Percentiles rank a stretch among this genome's conserved stretches.
These are phyloP conservation scores for Hyphodiscus sp. DNA, from an alignment of 2,329 filamentous ascomycete genomes.

Conservation along the genomic window DNA sequence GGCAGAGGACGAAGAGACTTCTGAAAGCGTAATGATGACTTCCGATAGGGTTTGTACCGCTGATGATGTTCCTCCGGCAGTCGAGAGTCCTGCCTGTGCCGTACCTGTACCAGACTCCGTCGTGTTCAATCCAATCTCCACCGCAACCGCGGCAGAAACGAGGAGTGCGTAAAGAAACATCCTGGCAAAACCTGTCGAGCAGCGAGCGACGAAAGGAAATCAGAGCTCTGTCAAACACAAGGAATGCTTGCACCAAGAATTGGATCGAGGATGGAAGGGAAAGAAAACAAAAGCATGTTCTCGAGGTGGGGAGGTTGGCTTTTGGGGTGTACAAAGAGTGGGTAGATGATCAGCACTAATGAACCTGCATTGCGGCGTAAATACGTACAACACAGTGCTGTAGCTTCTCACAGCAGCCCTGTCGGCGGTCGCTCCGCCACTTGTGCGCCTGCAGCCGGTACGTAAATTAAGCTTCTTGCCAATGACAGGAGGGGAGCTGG, in stretches of 20 bases:
- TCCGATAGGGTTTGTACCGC: background rate
- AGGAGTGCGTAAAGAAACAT: background rate
- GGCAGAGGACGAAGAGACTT: background rate
- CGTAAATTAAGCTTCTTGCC: background rate
- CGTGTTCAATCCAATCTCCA: background rate
- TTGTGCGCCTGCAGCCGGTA: background rate
- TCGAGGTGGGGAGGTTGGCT: background rate
- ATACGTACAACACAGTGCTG: no score
- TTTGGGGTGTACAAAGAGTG: background rate
- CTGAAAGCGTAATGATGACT: background rate
- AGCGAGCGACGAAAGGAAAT: background rate
- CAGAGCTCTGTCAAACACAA: background rate
- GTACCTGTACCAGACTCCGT: background rate
- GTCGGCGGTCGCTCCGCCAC: no score
- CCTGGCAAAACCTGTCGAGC: background rate
- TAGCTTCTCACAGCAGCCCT: no score
- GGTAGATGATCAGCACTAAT: background rate
- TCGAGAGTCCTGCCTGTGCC: background rate
- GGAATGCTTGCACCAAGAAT: background rate
- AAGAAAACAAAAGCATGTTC: background rate
- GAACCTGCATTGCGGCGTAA: background rate
- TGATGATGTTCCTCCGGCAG: background rate
- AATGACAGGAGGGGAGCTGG: background rate
- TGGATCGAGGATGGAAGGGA: no score
- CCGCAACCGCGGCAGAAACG: background rate